phyloP scores from a whole-genome alignment of 495 filamentous ascomycete genomes.

The Penicillium egyptiacum region DNA sequence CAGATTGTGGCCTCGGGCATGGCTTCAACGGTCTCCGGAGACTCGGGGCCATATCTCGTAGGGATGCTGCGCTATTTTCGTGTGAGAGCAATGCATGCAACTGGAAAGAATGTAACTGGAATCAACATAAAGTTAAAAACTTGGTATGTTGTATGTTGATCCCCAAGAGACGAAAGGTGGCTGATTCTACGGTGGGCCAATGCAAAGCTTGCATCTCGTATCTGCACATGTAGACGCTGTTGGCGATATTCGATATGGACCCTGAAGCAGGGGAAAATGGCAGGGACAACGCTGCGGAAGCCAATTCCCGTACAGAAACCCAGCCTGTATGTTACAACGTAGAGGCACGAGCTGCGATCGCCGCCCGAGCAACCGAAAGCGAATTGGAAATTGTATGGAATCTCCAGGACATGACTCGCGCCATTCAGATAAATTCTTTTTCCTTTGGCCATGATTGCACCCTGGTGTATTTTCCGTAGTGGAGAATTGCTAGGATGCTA shows the following conservation, averaged over 20 bases:
- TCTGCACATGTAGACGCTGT: slow-evolving; percentile 9
- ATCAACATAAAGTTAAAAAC: slow-evolving; percentile 1
- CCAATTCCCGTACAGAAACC: not conserved
- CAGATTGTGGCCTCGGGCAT: not conserved
- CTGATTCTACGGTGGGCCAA: slow-evolving; percentile 8
- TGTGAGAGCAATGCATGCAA: not conserved
- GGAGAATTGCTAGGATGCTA: slow-evolving; percentile 8
- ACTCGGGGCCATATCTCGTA: not conserved
- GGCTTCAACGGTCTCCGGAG: not conserved
- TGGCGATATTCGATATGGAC: not conserved
- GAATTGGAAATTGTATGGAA: slow-evolving; percentile 2
- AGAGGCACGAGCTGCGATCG: slow-evolving; percentile 1
- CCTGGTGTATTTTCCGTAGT: slow-evolving; percentile 5
- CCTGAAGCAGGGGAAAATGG: not conserved
- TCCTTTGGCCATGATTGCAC: slow-evolving; percentile 8
- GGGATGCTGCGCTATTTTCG: not conserved
- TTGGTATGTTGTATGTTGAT: slow-evolving; percentile 11
- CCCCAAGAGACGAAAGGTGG: not conserved
- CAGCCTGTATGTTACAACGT: not conserved
- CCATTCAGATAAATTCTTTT: not conserved
- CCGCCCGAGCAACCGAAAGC: slow-evolving; percentile 5
- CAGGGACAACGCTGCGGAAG: not conserved
- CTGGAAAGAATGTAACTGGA: slow-evolving; percentile 2
- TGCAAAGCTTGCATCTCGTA: slow-evolving; percentile 10
- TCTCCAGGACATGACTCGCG: not conserved